These are phyloP conservation scores for Phenoliferia sp. DNA, from an alignment of 1,284 basidiomycete species.

Conservation along the genomic window DNA sequence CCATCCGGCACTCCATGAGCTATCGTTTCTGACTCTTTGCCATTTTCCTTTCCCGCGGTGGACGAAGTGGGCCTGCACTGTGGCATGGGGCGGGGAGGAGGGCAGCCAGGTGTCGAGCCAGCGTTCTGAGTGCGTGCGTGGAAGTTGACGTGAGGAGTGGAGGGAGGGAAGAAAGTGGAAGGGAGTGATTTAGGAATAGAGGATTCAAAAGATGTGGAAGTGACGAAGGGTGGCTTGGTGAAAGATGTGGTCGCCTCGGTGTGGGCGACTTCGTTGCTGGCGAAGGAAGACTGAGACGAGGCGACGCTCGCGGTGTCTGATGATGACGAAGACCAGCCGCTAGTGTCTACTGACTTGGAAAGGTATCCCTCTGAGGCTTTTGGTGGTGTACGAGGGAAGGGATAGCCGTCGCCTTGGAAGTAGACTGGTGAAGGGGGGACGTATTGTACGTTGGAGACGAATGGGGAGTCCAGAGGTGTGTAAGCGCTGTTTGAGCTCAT, in stretches of 20 bases:
- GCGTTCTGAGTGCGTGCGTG: not conserved
- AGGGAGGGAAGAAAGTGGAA: not conserved
- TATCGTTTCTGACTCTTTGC: not conserved
- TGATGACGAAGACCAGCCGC: not conserved
- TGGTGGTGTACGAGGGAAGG: not conserved
- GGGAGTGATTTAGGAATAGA: not conserved
- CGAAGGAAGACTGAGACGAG: not conserved
- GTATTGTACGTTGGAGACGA: not conserved
- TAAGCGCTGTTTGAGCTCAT: not conserved
- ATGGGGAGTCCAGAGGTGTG: not conserved
- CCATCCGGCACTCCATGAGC: not conserved
- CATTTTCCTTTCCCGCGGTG: not conserved
- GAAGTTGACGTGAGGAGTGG: not conserved
- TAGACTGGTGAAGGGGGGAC: not conserved
- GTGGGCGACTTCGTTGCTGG: not conserved
- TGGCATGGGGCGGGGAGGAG: not conserved
- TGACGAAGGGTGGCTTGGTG: not conserved
- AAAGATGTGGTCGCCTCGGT: no score
- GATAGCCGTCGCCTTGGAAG: not conserved
- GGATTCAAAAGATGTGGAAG: not conserved
- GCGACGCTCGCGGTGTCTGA: not conserved
- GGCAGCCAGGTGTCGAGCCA: not conserved
- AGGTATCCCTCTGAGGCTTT: not conserved
- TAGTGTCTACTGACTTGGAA: not conserved
- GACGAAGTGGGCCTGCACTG: not conserved